Evolutionary conservation across 768 basidiomycete species (phyloP).

Genomic region (Sutorius australiensis): DNA sequence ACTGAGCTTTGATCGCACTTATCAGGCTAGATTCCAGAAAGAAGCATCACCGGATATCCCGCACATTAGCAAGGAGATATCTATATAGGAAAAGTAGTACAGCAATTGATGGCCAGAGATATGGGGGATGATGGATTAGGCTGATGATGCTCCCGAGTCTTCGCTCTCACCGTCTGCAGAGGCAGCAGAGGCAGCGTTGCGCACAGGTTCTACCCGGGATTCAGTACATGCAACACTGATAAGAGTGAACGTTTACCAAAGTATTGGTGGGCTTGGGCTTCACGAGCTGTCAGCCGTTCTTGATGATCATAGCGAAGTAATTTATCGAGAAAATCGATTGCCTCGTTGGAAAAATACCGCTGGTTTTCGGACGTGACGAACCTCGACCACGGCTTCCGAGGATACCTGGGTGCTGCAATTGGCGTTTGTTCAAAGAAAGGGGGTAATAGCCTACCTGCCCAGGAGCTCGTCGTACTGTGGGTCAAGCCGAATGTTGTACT

Average conservation of each 20-base stretch:
- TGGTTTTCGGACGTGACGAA: constrained; percentile 97
- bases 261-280: constrained; percentile 90
- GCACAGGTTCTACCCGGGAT: constrained; percentile 58
- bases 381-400: constrained; percentile 90
- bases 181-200: constrained; percentile 42
- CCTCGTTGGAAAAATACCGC: constrained; percentile 94
- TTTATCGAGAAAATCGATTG: constrained; percentile 94
- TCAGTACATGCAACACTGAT: constrained; percentile 16
- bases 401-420: constrained; percentile 52
- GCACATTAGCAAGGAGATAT: constrained; percentile 24
- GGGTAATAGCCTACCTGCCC: constrained; percentile 53
- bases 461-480: constrained; percentile 95
- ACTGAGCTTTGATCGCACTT: constrained; percentile 20
- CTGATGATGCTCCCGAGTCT: constrained; percentile 33
- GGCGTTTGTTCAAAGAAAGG: constrained; percentile 7
- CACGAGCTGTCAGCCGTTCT: constrained; percentile 90
- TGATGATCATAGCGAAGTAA: constrained; percentile 96
- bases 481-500: constrained; percentile 93
- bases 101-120: constrained; percentile 25
- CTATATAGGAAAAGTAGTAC: constrained; percentile 35
- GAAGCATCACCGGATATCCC: constrained; percentile 20
- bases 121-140: constrained; percentile 28
- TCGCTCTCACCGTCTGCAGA: constrained; percentile 64
- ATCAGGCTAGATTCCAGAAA: constrained; percentile 13
- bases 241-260: constrained; percentile 55